phyloP scores from a whole-genome alignment of 305 asterid species.

The Fraxinus nigra region DNA sequence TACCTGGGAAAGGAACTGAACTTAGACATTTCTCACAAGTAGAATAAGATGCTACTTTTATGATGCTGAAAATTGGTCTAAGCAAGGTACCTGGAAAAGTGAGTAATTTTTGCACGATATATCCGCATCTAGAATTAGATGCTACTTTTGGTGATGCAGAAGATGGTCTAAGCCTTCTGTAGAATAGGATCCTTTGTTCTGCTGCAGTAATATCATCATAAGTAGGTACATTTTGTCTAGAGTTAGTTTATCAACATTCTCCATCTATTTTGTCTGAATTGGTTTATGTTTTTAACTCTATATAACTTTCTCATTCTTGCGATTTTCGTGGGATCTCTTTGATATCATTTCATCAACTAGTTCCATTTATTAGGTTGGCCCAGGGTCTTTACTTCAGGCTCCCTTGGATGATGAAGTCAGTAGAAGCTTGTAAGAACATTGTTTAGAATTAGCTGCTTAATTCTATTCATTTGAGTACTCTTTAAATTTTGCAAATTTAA shows the following conservation, averaged over 20 bases:
- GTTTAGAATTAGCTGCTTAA: slow-evolving; percentile 16
- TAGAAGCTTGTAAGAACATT: slow-evolving; percentile 60
- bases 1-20: background rate
- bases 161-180: slow-evolving; percentile 7
- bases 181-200: slow-evolving; percentile 5
- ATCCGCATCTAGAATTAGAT: background rate
- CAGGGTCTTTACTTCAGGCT: slow-evolving; percentile 94
- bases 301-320: slow-evolving; percentile 19
- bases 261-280: background rate
- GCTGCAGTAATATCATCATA: background rate
- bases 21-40: background rate
- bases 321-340: slow-evolving; percentile 17
- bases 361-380: slow-evolving; percentile 68
- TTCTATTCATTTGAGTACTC: slow-evolving; percentile 14
- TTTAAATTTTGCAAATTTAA: slow-evolving; percentile 20
- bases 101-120: background rate
- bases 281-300: background rate
- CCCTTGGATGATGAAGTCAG: slow-evolving; percentile 81
- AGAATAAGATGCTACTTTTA: background rate
- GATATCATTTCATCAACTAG: slow-evolving; percentile 24
- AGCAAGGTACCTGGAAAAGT: background rate
- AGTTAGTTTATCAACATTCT: slow-evolving; percentile 10
- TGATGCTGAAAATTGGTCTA: background rate
- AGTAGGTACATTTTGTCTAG: background rate
- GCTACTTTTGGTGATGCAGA: slow-evolving; percentile 13